phyloP scores from a whole-genome alignment of 176 grass and related monocot genomes.

The Ampelocalamus luodianensis region DNA sequence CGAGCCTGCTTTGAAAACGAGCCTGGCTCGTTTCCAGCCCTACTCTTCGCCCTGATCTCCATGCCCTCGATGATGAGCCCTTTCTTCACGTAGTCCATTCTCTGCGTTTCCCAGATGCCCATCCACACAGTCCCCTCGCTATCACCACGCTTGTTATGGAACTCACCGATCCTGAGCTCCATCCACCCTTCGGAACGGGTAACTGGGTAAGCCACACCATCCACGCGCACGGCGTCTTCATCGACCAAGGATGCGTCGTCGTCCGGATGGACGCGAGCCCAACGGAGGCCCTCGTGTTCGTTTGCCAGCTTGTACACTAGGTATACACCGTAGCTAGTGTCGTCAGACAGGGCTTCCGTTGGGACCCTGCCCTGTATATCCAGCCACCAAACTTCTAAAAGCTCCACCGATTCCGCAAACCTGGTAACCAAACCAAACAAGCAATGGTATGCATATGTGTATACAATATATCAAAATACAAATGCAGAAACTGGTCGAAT shows the following conservation, averaged over 20 bases:
- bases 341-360: not conserved
- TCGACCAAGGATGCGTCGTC: not conserved
- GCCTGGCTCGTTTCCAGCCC: too few relatives aligned
- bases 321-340: not conserved
- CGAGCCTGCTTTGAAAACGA: too few relatives aligned
- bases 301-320: not conserved
- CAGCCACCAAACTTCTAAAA: constrained; percentile 26
- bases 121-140: not conserved
- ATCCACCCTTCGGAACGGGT: constrained; percentile 10
- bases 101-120: not conserved
- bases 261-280: not conserved
- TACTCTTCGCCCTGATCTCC: not conserved
- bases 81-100: not conserved
- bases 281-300: not conserved
- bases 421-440: not conserved
- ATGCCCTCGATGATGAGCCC: constrained; percentile 24
- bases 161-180: constrained; percentile 26
- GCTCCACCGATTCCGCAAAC: constrained; percentile 4
- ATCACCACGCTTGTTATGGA: not conserved
- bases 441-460: not conserved
- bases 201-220: constrained; percentile 12
- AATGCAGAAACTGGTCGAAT: too few relatives aligned
- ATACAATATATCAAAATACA: too few relatives aligned
- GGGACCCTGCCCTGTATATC: not conserved
- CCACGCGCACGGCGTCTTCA: constrained; percentile 3